Conservation (phyloP, 2,329 filamentous ascomycete genomes). For the Colletotrichum australisinense region DNA sequence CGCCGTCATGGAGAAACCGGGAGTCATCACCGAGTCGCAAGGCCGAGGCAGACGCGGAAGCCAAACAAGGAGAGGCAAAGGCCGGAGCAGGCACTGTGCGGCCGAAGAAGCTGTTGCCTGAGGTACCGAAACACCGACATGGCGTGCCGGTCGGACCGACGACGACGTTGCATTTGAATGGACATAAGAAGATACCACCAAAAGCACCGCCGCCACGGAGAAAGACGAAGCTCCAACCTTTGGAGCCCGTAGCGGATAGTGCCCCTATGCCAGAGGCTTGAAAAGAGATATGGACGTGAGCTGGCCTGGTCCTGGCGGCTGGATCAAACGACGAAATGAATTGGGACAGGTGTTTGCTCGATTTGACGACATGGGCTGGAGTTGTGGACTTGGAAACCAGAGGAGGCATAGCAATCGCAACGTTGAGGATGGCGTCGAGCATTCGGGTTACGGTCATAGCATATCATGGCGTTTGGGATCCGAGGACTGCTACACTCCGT, state of each 20-base stretch:
- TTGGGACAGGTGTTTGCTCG: conserved; percentile 4
- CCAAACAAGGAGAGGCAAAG: conserved; percentile 41
- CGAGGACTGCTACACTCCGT: background rate
- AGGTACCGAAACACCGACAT: conserved; percentile 67
- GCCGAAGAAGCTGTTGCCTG: conserved; percentile 62
- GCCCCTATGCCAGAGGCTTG: background rate
- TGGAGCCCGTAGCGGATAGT: conserved; percentile 16
- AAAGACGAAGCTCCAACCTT: conserved; percentile 53
- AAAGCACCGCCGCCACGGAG: conserved; percentile 60
- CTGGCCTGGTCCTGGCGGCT: background rate
- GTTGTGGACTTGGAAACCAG: background rate
- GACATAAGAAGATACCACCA: conserved; percentile 55
- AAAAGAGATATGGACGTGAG: background rate
- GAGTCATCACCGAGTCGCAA: conserved; percentile 82
- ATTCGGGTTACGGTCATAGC: conserved; percentile 11
- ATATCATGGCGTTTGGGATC: conserved; percentile 34
- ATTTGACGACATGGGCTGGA: background rate
- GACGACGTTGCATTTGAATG: conserved; percentile 44
- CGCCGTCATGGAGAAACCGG: conserved; percentile 83
- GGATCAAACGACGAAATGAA: conserved; percentile 6
- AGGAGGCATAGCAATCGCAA: conserved; percentile 1
- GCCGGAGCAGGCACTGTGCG: conserved; percentile 38
- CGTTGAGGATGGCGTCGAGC: background rate
- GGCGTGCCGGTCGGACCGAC: conserved; percentile 57
- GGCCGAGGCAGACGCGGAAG: conserved; percentile 42